Evolutionary conservation across 352 stramenopile genomes (phyloP).

Genomic region (Phytophthora crassamura): DNA sequence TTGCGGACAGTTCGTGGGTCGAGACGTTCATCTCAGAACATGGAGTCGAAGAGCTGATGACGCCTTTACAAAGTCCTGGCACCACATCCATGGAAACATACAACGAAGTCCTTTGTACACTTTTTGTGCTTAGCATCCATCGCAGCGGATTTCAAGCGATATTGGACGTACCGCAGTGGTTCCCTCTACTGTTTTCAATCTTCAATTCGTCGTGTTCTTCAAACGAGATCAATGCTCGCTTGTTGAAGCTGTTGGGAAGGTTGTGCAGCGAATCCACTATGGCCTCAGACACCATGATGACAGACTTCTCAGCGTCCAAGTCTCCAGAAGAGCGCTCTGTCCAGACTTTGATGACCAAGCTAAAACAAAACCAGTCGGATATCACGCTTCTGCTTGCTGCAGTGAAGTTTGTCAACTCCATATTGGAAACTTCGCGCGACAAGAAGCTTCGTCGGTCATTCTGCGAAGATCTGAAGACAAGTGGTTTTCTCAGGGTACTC

Average conservation of each 20-base stretch:
- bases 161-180: slow-evolving; percentile 40
- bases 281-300: slow-evolving; percentile 38
- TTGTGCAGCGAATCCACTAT: slow-evolving; percentile 44
- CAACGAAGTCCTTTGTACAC: slow-evolving; percentile 52
- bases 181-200: slow-evolving; percentile 30
- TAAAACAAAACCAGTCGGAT: slow-evolving; percentile 38
- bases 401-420: slow-evolving; percentile 55
- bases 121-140: slow-evolving; percentile 57
- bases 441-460: slow-evolving; percentile 38
- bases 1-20: slow-evolving; percentile 51
- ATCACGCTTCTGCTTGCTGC: slow-evolving; percentile 37
- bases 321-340: slow-evolving; percentile 24
- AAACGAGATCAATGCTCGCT: slow-evolving; percentile 33
- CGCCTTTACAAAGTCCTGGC: slow-evolving; percentile 41
- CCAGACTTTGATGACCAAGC: slow-evolving; percentile 34
- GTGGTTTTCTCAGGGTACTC: slow-evolving; percentile 42
- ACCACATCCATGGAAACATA: slow-evolving; percentile 28
- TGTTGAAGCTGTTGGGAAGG: slow-evolving; percentile 28
- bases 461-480: slow-evolving; percentile 49
- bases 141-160: slow-evolving; percentile 41
- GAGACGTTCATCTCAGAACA: slow-evolving; percentile 57
- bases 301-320: slow-evolving; percentile 27
- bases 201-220: slow-evolving; percentile 30
- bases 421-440: slow-evolving; percentile 46
- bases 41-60: slow-evolving; percentile 49